A percentile compares a stretch with the other conserved stretches of the same genome.
These are phyloP conservation scores for Petunia axillaris DNA, from an alignment of 257 asterid species.

Conservation along the genomic window DNA sequence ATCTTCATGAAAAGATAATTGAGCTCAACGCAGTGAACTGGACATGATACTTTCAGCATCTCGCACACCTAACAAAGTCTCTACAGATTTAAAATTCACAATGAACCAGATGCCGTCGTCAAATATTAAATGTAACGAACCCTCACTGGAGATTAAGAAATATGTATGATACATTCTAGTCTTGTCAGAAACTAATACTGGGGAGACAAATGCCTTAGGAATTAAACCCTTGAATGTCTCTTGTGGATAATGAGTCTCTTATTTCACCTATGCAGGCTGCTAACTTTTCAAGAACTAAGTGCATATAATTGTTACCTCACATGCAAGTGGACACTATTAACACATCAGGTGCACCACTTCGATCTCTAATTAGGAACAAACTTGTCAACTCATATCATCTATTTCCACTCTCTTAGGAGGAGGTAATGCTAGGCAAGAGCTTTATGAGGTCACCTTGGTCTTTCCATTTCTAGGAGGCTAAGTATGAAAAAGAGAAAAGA, in stretches of 20 bases:
- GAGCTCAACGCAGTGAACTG: not conserved
- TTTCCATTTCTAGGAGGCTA: not conserved
- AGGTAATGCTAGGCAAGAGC: not conserved
- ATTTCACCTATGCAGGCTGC: not conserved
- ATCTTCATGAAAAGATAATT: not conserved
- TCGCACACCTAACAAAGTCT: not conserved
- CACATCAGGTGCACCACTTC: not conserved
- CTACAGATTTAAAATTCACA: not conserved
- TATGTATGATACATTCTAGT: not conserved
- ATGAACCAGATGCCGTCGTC: not conserved
- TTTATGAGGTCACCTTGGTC: not conserved
- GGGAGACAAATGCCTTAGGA: not conserved
- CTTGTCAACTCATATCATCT: not conserved
- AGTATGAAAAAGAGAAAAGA: not conserved
- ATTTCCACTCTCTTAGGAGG: not conserved
- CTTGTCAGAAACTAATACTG: not conserved
- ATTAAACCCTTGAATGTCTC: constrained; percentile 5
- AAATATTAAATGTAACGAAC: not conserved
- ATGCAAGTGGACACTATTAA: not conserved
- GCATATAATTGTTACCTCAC: not conserved
- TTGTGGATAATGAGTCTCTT: not conserved
- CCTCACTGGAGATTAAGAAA: not conserved
- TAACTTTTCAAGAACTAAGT: not conserved
- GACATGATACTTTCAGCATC: not conserved
- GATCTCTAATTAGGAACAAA: not conserved